Evolutionary conservation across 1,139 yeast species (phyloP).

Genomic region (Sugiyamaella japonica): DNA sequence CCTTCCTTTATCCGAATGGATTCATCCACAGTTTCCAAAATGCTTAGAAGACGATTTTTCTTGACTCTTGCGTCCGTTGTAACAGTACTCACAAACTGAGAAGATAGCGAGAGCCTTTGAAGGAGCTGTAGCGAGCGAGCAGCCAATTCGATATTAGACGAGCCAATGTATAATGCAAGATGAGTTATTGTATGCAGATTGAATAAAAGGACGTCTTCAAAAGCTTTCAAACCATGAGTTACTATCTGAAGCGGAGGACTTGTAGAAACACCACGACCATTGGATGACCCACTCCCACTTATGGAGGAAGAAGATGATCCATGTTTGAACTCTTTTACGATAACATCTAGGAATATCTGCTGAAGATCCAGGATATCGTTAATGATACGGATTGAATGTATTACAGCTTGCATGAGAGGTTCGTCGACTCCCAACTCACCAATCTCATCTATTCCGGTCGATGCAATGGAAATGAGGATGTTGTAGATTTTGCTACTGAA

Average conservation of each 20-base stretch:
- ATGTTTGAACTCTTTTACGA: conserved; percentile 28
- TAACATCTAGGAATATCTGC: conserved; percentile 39
- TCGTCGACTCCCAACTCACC: conserved; percentile 43
- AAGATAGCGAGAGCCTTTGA: conserved; percentile 50
- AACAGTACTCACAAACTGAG: conserved; percentile 45
- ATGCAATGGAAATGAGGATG: conserved; percentile 56
- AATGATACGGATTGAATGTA: conserved; percentile 46
- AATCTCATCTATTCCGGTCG: conserved; percentile 57
- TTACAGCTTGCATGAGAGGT: conserved; percentile 40
- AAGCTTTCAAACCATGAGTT: conserved; percentile 61
- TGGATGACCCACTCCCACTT: background rate
- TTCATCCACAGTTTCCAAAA: conserved; percentile 75
- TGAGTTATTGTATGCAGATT: conserved; percentile 69
- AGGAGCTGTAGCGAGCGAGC: conserved; percentile 55
- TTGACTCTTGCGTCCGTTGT: conserved; percentile 44
- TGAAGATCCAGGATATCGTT: conserved; percentile 56
- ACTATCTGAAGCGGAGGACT: conserved; percentile 44
- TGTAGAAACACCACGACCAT: background rate
- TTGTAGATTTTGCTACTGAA: conserved; percentile 59
- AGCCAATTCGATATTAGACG: conserved; percentile 52
- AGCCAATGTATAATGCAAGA: conserved; percentile 68
- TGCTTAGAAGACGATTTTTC: conserved; percentile 66
- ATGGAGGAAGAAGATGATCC: conserved; percentile 1
- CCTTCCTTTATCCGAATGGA: conserved; percentile 64
- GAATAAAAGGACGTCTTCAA: conserved; percentile 69